Percentiles rank a stretch among this genome's conserved stretches.
Conservation (phyloP, 805 yeast genomes). For the Candida pseudofarinosa region DNA sequence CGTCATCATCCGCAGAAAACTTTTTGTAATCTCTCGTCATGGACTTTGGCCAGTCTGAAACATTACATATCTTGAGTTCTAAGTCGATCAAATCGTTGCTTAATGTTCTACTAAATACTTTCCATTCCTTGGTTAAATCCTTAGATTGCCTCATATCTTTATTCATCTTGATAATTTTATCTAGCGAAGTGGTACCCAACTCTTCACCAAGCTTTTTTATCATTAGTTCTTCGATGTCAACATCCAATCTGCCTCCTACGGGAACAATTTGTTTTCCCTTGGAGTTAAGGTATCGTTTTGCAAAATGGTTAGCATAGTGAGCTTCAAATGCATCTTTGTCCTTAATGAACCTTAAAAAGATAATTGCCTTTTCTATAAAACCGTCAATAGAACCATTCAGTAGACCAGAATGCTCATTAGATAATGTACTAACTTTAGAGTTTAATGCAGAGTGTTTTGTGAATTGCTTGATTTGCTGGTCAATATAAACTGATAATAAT, state of each 20-base stretch:
- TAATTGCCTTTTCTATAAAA: slow-evolving; percentile 51
- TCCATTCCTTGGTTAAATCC: slow-evolving; percentile 39
- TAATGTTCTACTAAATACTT: slow-evolving; percentile 11
- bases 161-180: slow-evolving; percentile 82
- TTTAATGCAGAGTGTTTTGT: slow-evolving; percentile 18
- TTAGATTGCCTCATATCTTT: slow-evolving; percentile 60
- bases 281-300: slow-evolving; percentile 59
- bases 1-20: slow-evolving; percentile 20
- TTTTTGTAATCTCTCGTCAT: slow-evolving; percentile 41
- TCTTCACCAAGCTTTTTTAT: slow-evolving; percentile 68
- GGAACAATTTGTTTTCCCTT: slow-evolving; percentile 20
- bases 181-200: slow-evolving; percentile 73
- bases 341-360: slow-evolving; percentile 61
- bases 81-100: slow-evolving; percentile 22
- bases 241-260: slow-evolving; percentile 27
- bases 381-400: slow-evolving; percentile 25
- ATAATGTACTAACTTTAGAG: slow-evolving; percentile 9
- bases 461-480: slow-evolving; percentile 33
- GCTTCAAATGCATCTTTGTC: slow-evolving; percentile 87
- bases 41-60: slow-evolving; percentile 43
- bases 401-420: slow-evolving; percentile 3
- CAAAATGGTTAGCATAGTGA: slow-evolving; percentile 80
- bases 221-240: slow-evolving; percentile 66
- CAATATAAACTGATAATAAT: slow-evolving; percentile 37
- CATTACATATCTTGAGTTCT: slow-evolving; percentile 41